These are phyloP conservation scores for Aspergillus sp. DNA, from an alignment of 2,329 filamentous ascomycete genomes.

Conservation along the genomic window DNA sequence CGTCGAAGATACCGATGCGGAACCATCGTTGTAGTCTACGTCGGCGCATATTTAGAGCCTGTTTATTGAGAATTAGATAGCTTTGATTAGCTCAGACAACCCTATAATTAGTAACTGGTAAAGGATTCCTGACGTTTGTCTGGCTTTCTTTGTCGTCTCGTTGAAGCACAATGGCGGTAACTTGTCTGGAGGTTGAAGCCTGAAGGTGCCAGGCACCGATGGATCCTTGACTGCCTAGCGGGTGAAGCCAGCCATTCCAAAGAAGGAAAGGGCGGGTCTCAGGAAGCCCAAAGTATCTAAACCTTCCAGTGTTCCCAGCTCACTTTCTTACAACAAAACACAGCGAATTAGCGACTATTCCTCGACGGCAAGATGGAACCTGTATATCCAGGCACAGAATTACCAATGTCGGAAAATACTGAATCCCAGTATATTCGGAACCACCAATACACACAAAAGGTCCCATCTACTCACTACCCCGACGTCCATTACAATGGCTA, in stretches of 20 bases:
- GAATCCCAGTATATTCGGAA: slow-evolving; percentile 30
- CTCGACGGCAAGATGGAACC: not conserved
- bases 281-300: not conserved
- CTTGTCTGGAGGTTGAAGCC: too few species aligned
- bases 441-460: slow-evolving; percentile 26
- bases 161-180: too few species aligned
- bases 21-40: not conserved
- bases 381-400: slow-evolving; percentile 13
- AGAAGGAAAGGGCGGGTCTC: not conserved
- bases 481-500: slow-evolving; percentile 11
- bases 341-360: not conserved
- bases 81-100: not conserved
- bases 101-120: not conserved
- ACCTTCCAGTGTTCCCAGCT: not conserved
- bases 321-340: not conserved
- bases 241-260: not conserved
- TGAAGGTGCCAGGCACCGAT: too few species aligned
- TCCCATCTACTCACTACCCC: slow-evolving; percentile 7
- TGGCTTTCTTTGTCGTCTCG: not conserved
- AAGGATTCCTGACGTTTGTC: not conserved
- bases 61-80: not conserved
- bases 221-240: too few species aligned
- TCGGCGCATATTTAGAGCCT: too few species aligned
- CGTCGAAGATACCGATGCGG: not conserved
- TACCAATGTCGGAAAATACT: slow-evolving; percentile 25